These are phyloP conservation scores for Vigna mungo DNA, from an alignment of 306 rosid genomes.

Conservation along the genomic window DNA sequence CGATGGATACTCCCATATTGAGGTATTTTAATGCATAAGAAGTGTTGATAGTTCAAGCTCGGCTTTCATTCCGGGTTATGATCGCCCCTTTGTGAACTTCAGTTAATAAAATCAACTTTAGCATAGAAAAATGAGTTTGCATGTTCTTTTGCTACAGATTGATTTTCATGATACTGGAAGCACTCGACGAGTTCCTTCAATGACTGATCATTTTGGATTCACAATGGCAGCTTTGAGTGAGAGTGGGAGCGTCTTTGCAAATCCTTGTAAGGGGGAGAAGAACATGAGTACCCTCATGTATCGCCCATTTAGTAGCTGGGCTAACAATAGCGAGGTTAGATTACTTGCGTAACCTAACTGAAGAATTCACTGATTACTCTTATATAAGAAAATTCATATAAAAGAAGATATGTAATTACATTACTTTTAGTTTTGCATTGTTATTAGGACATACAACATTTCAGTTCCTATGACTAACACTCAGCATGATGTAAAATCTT, in stretches of 20 bases:
- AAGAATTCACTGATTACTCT: not conserved
- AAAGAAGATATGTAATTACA: conserved; percentile 1
- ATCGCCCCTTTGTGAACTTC: not conserved
- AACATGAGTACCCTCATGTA: conserved; percentile 95
- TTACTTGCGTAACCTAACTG: conserved; percentile 27
- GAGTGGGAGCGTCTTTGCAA: conserved; percentile 82
- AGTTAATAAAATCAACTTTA: conserved; percentile 3
- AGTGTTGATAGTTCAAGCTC: conserved; percentile 27
- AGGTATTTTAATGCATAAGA: conserved; percentile 54
- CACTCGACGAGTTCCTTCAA: conserved; percentile 90
- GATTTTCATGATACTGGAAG: conserved; percentile 96
- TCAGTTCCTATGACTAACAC: not conserved
- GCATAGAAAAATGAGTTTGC: conserved; percentile 19
- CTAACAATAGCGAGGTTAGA: conserved; percentile 89
- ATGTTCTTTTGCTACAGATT: conserved; percentile 60
- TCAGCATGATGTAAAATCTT: conserved; percentile 26
- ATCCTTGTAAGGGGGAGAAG: conserved; percentile 94
- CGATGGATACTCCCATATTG: conserved; percentile 92
- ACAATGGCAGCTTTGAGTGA: conserved; percentile 95
- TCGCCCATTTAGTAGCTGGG: conserved; percentile 97
- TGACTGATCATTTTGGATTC: conserved; percentile 98
- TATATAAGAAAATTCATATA: not conserved
- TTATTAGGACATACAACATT: conserved; percentile 17
- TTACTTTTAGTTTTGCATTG: conserved; percentile 20
- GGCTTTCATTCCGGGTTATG: not conserved